Conservation (phyloP, 352 stramenopile species). For the Globisporangium echinulatum region DNA sequence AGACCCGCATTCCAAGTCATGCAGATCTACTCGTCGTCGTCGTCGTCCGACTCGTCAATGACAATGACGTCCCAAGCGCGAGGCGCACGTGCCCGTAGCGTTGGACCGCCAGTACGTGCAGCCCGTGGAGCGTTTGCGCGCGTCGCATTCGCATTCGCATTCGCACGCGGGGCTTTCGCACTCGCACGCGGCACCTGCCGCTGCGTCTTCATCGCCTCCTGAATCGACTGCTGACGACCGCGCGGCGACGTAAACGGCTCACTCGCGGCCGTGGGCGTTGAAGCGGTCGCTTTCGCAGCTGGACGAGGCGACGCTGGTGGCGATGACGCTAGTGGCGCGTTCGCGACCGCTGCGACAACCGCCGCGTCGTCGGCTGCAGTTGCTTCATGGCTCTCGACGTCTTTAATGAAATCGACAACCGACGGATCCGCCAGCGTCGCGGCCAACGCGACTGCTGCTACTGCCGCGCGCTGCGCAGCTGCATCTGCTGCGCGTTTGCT, state of each 20-base stretch:
- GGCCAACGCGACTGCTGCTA: background rate
- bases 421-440: too few relatives aligned
- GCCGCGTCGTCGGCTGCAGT: too few relatives aligned
- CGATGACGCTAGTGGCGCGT: background rate
- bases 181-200: background rate
- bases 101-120: background rate
- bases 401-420: too few relatives aligned
- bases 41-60: constrained; percentile 66
- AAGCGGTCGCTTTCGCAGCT: background rate
- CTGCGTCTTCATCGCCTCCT: constrained; percentile 13
- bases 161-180: background rate
- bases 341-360: too few relatives aligned
- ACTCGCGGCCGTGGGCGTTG: constrained; percentile 5
- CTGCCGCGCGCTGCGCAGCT: constrained; percentile 1
- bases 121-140: constrained; percentile 4
- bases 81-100: constrained; percentile 16
- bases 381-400: too few relatives aligned
- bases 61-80: constrained; percentile 71
- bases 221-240: constrained; percentile 23
- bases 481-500: constrained; percentile 17
- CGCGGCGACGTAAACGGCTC: constrained; percentile 7
- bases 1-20: background rate
- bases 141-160: constrained; percentile 13
- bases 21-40: constrained; percentile 24
- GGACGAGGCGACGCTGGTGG: background rate